Base-by-base conservation (phyloP, 139 green algal species). In the Dunaliella sp. region DNA sequence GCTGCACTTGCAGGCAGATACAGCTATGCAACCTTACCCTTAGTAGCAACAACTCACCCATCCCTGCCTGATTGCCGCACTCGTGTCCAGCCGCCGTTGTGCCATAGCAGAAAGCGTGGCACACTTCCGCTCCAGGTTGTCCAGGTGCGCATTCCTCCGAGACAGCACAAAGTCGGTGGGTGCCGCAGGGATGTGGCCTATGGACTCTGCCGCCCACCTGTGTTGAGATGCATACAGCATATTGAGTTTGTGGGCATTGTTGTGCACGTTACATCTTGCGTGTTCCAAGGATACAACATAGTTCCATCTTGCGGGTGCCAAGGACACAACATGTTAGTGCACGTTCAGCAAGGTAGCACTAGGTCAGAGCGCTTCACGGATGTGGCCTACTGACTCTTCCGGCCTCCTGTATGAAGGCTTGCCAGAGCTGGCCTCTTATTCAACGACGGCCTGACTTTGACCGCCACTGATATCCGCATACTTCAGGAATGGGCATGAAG, bases 111-210 rank as follows among this genome's bases (percentile, higher is more conserved):
- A 85, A 22, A 91, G 31, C 16, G 59, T 77, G n/a, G 88, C 88
- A 30, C 88, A 91, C 72, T 91, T 86, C 24, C 84, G 30, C 82
- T 91, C 88, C 25, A 91, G 76, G 36, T 83, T 38, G 38, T 87
- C 73, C 25, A 89, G 58, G 0, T 84, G 78, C 35, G 3, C 58
- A 59, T 75, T 91, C 78, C 86, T 92, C 31, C 38, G 38, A 12
- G 72, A 30, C 30, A 90, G 83, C n/a, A 87, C 83, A 34, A 85
- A 57, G 0, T 34, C 37, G 1, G 72, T 83, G 33, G 83, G 83
- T 12, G 87, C 87, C 24, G 83, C n/a, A 37, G 58, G 79, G 26
- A 90, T 80, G 38, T 78, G 87, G 21, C 87, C 87, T 35, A 90
- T 38, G 3, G 83, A 36, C 1, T 90, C 87, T 0, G 35, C 24